Evolutionary conservation across 2,329 filamentous ascomycete species (phyloP), one percentile per base, ranked within the genome.

Genomic region (Diplodia sapinea): DNA sequence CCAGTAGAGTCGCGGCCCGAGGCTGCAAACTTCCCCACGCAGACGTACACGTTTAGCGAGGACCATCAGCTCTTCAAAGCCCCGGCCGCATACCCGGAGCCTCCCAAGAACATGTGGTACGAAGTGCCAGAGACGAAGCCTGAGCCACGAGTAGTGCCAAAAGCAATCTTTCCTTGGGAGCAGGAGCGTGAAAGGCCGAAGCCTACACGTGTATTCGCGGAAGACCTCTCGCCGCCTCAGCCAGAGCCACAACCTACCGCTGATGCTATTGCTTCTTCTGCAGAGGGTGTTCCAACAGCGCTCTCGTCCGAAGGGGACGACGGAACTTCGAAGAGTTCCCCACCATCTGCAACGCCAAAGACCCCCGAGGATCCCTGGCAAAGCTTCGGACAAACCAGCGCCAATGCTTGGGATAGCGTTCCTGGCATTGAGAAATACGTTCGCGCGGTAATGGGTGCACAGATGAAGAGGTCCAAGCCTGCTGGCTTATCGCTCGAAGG

Each of bases 81-180:
- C 38, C 94, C 94, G 20, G 79, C 82, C 69, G 85, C 87, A 65
- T 95, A 96, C 74, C 92, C 94, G 2, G 91, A 92, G 74, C 92
- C 93, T 20, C 93, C 94, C 0, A 91, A 86, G 77, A 87, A 94
- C 74, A 94, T 97, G 92, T 95, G 90, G 85, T 97, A 95, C 76
- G 83, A 94, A 73, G 86, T 96, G 43, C 93, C 93, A 5, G 76
- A 87, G 67, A 70, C 73, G 11, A 80, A 85, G 70, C 85, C 87
- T 68, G 82, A 83, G 20, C 87, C 87, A 26, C 84, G 87, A 57
- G 83, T 88, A 70, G 86, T 82, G 69, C 86, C 89, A 15, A 85
- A 86, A 57, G 85, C 89, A 3, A 89, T 98, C 59, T 99, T 99
- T 78, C 95, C 95, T 0, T 99, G 95, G 95, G 95, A 99, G 78